phyloP scores from a whole-genome alignment of 1,284 basidiomycete species.

The Gymnopus androsaceus region DNA sequence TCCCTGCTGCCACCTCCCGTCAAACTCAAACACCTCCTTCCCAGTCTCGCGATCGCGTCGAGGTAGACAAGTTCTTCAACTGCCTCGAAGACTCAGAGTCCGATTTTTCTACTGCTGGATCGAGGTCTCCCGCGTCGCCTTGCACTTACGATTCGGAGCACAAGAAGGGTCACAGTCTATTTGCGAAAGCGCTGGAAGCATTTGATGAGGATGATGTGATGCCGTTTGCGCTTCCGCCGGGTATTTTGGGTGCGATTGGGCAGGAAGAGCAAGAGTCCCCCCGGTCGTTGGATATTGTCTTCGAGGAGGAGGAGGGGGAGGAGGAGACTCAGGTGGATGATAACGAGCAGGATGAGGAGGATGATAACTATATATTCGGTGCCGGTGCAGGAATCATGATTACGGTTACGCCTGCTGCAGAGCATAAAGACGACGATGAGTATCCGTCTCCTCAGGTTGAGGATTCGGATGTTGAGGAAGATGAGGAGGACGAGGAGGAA shows the following conservation, averaged over 20 bases:
- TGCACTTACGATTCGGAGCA: slow-evolving; percentile 55
- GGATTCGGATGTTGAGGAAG: slow-evolving; percentile 6
- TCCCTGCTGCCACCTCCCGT: slow-evolving; percentile 57
- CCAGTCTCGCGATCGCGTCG: slow-evolving; percentile 30
- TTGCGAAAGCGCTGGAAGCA: slow-evolving; percentile 35
- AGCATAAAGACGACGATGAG: slow-evolving; percentile 23
- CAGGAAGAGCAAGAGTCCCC: slow-evolving; percentile 21
- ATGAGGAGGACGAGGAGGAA: slow-evolving; percentile 7
- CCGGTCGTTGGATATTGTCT: slow-evolving; percentile 39
- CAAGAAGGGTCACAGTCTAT: slow-evolving; percentile 53
- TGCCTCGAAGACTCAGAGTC: slow-evolving; percentile 51
- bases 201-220: slow-evolving; percentile 34
- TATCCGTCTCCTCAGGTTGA: slow-evolving; percentile 6
- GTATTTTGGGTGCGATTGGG: slow-evolving; percentile 52
- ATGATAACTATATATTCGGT: slow-evolving; percentile 38
- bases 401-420: slow-evolving; percentile 58
- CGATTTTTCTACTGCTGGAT: slow-evolving; percentile 15
- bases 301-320: slow-evolving; percentile 44
- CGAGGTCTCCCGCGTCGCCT: slow-evolving; percentile 11
- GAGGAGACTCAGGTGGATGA: too few species aligned
- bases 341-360: slow-evolving; percentile 44
- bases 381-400: slow-evolving; percentile 67
- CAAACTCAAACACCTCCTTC: slow-evolving; percentile 23
- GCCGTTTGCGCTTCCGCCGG: slow-evolving; percentile 52
- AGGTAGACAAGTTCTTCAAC: slow-evolving; percentile 72